Conservation (phyloP, 169 alveolate species). For the Eimeria maxima region DNA sequence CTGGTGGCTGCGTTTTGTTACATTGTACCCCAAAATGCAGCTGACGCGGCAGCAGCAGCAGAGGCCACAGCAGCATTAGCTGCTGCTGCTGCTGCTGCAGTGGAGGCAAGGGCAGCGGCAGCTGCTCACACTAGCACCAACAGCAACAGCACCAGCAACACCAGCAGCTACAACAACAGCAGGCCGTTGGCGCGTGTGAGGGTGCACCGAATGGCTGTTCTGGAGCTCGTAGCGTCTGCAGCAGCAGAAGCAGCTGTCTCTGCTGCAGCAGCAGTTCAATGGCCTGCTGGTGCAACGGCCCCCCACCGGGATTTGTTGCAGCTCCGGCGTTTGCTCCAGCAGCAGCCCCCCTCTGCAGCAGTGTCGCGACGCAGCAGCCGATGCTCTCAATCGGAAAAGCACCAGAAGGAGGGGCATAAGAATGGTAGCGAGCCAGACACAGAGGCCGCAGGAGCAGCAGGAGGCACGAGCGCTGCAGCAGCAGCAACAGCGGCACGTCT, state of each 20-base stretch:
- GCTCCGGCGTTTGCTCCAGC: constrained; percentile 40
- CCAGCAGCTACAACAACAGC: too few relatives aligned
- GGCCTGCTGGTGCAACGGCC: constrained; percentile 29
- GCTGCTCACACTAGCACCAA: not conserved
- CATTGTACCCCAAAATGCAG: constrained; percentile 22
- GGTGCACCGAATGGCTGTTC: not conserved
- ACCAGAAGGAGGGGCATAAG: not conserved
- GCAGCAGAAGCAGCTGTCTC: constrained; percentile 54
- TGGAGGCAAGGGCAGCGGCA: constrained; percentile 23
- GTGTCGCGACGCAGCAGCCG: constrained; percentile 9
- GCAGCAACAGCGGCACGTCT: constrained; percentile 29
- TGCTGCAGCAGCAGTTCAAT: not conserved
- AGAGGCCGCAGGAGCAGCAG: constrained; percentile 16
- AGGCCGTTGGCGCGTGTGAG: not conserved
- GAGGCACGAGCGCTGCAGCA: not conserved
- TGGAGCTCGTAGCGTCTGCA: constrained; percentile 26
- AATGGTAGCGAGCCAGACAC: not conserved
- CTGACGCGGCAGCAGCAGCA: constrained; percentile 48
- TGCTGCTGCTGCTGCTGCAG: constrained; percentile 31
- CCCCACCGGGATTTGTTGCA: constrained; percentile 25
- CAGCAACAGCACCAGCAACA: constrained; percentile 10
- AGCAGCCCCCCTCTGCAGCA: constrained; percentile 59
- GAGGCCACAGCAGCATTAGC: constrained; percentile 47
- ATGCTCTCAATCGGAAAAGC: not conserved
- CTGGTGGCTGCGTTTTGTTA: constrained; percentile 27